Conservation (phyloP, 2,329 filamentous ascomycete genomes). For the Calonectria pseudoreteaudii region DNA sequence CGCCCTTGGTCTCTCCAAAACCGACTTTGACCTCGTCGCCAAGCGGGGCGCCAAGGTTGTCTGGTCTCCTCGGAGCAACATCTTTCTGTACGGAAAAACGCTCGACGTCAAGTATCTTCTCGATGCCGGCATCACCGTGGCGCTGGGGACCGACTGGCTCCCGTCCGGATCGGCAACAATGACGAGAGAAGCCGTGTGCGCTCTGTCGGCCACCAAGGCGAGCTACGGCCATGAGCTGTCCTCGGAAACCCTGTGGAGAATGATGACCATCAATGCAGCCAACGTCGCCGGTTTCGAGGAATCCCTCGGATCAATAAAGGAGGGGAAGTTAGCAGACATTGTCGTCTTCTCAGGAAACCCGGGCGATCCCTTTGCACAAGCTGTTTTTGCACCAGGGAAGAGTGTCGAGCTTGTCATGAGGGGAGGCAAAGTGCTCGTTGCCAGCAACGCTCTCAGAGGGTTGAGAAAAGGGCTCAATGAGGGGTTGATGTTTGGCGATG, state of each 20-base stretch:
- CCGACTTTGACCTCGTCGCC: constrained; percentile 17
- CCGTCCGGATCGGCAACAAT: constrained; percentile 21
- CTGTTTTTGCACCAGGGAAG: background rate
- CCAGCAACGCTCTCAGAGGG: background rate
- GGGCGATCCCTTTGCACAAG: constrained; percentile 3
- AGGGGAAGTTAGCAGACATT: constrained; percentile 18
- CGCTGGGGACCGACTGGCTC: constrained; percentile 21
- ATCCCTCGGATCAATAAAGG: background rate
- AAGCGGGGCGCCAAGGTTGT: constrained; percentile 14
- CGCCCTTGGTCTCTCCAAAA: background rate
- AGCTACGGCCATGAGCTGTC: background rate
- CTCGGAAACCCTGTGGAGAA: constrained; percentile 14
- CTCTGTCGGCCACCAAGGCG: background rate
- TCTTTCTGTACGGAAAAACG: constrained; percentile 20
- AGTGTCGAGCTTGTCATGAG: constrained; percentile 15
- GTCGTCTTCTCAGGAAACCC: background rate
- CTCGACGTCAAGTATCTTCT: constrained; percentile 15
- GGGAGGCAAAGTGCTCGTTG: constrained; percentile 11
- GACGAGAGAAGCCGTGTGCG: constrained; percentile 16
- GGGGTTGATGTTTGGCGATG: background rate
- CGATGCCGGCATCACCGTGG: constrained; percentile 12
- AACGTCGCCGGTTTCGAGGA: constrained; percentile 15
- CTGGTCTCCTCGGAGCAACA: constrained; percentile 23
- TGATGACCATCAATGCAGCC: constrained; percentile 24
- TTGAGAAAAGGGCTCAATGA: background rate